These are phyloP conservation scores for Aciculosporium take DNA, from an alignment of 2,329 filamentous ascomycete genomes.

Conservation along the genomic window DNA sequence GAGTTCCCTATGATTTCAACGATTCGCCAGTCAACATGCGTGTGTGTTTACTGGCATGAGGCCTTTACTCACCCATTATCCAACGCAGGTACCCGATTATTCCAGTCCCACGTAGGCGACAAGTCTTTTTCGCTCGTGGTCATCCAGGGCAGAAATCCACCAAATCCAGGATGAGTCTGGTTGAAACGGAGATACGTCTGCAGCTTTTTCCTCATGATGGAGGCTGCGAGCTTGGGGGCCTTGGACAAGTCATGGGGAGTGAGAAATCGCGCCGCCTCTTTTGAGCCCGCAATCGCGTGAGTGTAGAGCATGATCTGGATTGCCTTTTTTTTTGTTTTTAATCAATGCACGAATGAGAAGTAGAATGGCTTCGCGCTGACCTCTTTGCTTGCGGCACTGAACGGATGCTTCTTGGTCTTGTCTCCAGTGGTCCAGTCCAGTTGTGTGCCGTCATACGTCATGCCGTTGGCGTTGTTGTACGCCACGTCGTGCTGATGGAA, in stretches of 20 bases:
- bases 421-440: constrained; percentile 24
- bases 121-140: constrained; percentile 17
- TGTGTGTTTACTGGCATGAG: too few relatives aligned
- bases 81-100: constrained; percentile 23
- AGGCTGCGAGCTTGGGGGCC: constrained; percentile 19
- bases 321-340: constrained; percentile 14
- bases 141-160: constrained; percentile 27
- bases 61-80: constrained; percentile 22
- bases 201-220: constrained; percentile 24
- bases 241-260: constrained; percentile 17
- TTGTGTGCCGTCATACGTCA: constrained; percentile 26
- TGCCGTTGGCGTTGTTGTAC: constrained; percentile 27
- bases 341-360: background rate
- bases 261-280: constrained; percentile 24
- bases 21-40: background rate
- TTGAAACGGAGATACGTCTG: constrained; percentile 26
- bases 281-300: constrained; percentile 23
- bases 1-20: constrained; percentile 18
- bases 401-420: constrained; percentile 20
- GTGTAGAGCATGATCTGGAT: constrained; percentile 30
- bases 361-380: constrained; percentile 6
- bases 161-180: constrained; percentile 25
- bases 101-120: constrained; percentile 22
- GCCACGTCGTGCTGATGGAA: constrained; percentile 27
- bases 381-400: constrained; percentile 26